These are phyloP conservation scores for Alopecurus myosuroides DNA, from an alignment of 176 grass and related monocot genomes.

Conservation along the genomic window DNA sequence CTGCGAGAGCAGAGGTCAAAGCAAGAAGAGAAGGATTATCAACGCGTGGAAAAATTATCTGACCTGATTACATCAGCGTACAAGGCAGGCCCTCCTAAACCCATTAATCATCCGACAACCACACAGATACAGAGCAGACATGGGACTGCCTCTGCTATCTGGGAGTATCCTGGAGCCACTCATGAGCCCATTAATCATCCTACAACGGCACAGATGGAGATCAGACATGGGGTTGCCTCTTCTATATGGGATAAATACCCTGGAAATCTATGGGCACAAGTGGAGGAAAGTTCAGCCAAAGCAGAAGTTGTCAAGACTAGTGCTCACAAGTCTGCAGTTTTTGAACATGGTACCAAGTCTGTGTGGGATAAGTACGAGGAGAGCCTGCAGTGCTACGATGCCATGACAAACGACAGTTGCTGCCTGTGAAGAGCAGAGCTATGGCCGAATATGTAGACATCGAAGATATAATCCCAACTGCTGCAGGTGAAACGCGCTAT, in stretches of 20 bases:
- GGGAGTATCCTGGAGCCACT: not conserved
- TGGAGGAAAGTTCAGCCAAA: not conserved
- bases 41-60: not conserved
- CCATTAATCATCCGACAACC: not conserved
- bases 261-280: not conserved
- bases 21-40: not conserved
- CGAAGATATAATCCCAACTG: not conserved
- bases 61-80: not conserved
- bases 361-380: constrained; percentile 11
- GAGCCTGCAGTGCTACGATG: not conserved
- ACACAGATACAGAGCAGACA: not conserved
- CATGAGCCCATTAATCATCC: not conserved
- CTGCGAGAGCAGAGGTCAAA: not conserved
- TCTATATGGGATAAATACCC: not conserved
- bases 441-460: not conserved
- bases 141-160: not conserved
- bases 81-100: not conserved
- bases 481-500: not conserved
- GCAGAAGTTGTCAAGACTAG: not conserved
- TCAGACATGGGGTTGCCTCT: not conserved
- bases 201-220: not conserved
- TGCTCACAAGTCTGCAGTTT: not conserved
- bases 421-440: not conserved
- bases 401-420: not conserved
- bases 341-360: not conserved